These are phyloP conservation scores for Russula sp. DNA, from an alignment of 768 basidiomycete genomes.

Conservation along the genomic window DNA sequence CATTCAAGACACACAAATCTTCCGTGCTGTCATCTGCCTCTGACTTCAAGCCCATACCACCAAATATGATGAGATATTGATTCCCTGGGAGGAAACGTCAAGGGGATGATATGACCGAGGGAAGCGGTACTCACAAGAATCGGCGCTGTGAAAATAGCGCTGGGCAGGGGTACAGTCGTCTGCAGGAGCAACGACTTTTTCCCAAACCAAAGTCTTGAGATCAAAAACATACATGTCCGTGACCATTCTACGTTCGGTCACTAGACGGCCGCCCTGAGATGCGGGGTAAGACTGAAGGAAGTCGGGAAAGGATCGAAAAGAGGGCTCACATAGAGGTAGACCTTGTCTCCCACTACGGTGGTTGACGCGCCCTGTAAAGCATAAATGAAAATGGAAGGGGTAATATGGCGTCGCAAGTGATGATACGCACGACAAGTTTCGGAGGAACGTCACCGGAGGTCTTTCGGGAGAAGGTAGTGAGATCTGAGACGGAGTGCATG, in stretches of 20 bases:
- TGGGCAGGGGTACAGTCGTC: conserved; percentile 72
- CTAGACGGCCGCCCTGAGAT: conserved; percentile 74
- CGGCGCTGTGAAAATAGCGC: conserved; percentile 93
- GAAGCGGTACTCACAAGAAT: conserved; percentile 51
- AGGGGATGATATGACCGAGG: neutral
- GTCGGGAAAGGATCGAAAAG: neutral
- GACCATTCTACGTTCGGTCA: conserved; percentile 82
- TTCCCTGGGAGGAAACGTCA: conserved; percentile 49
- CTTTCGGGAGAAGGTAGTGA: conserved; percentile 79
- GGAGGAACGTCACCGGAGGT: conserved; percentile 83
- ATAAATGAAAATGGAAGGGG: neutral
- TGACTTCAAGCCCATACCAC: conserved; percentile 85
- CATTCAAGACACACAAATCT: conserved; percentile 86
- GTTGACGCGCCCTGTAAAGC: conserved; percentile 70
- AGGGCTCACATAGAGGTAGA: conserved; percentile 77
- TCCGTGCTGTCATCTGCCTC: conserved; percentile 58
- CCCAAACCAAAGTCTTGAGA: conserved; percentile 75
- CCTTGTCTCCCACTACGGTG: conserved; percentile 80
- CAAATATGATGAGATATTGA: conserved; percentile 86
- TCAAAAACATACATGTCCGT: conserved; percentile 89
- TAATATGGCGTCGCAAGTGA: neutral
- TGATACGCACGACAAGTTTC: conserved; percentile 67
- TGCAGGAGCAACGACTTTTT: conserved; percentile 48
- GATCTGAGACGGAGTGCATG: conserved; percentile 82
- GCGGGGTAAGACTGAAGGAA: neutral